phyloP scores from a whole-genome alignment of 192 early-diverging fungal species.

The Kappamyces sp. region DNA sequence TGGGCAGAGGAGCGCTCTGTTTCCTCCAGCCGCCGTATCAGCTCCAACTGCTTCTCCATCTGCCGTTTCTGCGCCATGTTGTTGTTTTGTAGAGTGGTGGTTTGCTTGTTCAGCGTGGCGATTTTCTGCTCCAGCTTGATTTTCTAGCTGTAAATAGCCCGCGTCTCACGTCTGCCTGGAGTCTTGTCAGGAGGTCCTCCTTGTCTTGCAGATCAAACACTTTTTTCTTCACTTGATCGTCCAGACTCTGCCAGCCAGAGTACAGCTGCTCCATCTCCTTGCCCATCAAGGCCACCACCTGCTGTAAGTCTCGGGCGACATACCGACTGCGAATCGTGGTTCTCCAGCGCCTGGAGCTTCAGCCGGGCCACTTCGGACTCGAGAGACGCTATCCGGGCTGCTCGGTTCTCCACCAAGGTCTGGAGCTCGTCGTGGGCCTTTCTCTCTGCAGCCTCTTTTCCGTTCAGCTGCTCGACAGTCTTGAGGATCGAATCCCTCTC shows the following conservation, averaged over 20 bases:
- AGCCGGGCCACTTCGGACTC: constrained; percentile 39
- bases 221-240: constrained; percentile 75
- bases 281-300: constrained; percentile 8
- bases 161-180: constrained; percentile 59
- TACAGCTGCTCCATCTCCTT: constrained; percentile 11
- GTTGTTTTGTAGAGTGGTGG: constrained; percentile 55
- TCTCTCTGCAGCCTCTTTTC: constrained; percentile 35
- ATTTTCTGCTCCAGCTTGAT: constrained; percentile 83
- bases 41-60: constrained; percentile 79
- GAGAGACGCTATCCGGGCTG: constrained; percentile 35
- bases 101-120: constrained; percentile 61
- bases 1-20: constrained; percentile 61
- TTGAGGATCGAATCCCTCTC: constrained; percentile 39
- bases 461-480: constrained; percentile 25
- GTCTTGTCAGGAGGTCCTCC: constrained; percentile 70
- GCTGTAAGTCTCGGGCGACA: constrained; percentile 13
- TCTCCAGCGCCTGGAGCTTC: constrained; percentile 13
- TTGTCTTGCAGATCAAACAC: constrained; percentile 69
- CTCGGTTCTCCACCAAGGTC: constrained; percentile 32
- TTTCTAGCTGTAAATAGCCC: constrained; percentile 35
- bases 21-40: constrained; percentile 73
- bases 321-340: constrained; percentile 1
- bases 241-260: constrained; percentile 35
- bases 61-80: constrained; percentile 65
- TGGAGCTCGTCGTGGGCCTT: constrained; percentile 31